Percentiles rank a stretch among this genome's conserved stretches.
phyloP scores from a whole-genome alignment of 768 basidiomycete species.

The Boletus patriciae region DNA sequence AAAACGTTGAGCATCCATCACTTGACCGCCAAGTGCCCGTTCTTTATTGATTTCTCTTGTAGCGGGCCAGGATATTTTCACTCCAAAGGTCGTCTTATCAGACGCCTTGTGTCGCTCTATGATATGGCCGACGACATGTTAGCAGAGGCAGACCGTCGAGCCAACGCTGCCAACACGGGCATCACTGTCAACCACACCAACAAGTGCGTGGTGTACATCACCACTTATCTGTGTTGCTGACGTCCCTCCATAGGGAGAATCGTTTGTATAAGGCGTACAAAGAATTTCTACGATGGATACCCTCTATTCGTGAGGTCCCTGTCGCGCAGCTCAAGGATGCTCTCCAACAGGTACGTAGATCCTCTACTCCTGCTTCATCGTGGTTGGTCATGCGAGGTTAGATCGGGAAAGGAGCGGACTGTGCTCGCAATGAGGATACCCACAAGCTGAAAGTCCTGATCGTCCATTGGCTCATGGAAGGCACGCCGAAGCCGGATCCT shows the following conservation, averaged over 20 bases:
- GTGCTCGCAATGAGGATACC: background rate
- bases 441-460: background rate
- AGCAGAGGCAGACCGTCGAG: background rate
- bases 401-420: background rate
- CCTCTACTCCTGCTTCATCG: background rate
- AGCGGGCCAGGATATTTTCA: background rate
- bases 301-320: background rate
- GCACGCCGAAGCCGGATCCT: background rate
- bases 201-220: background rate
- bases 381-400: background rate
- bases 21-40: no score
- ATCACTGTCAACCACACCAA: background rate
- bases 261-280: background rate
- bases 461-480: background rate
- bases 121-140: background rate
- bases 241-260: background rate
- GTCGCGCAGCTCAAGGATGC: background rate
- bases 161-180: background rate
- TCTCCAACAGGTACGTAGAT: background rate
- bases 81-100: background rate
- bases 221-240: background rate
- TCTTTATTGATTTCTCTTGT: background rate
- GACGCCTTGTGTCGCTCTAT: background rate
- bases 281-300: background rate
- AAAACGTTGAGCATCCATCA: no score